These are phyloP conservation scores for Grosmannia penicillata DNA, from an alignment of 2,329 filamentous ascomycete genomes.

Conservation along the genomic window DNA sequence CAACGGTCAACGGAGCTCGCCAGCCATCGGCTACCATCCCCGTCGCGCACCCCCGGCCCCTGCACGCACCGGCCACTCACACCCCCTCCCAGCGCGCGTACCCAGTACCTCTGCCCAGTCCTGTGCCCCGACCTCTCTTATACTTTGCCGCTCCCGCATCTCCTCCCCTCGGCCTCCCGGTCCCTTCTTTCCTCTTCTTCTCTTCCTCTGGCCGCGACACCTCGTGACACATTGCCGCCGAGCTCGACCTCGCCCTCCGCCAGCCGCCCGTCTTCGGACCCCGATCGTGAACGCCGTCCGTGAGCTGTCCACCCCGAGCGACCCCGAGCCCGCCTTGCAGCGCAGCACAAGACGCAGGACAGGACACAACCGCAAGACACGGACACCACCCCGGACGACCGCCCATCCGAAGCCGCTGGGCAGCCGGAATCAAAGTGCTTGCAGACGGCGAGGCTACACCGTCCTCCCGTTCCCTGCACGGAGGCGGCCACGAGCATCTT, in stretches of 20 bases:
- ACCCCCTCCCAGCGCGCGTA: not conserved
- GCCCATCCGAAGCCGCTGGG: too few relatives aligned
- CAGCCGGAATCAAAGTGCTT: constrained; percentile 11
- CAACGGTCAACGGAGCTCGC: too few relatives aligned
- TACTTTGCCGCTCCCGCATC: constrained; percentile 19
- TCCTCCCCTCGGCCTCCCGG: constrained; percentile 15
- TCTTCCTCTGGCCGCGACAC: not conserved
- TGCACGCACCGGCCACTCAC: not conserved
- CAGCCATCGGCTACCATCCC: not conserved
- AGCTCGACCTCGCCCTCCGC: too few relatives aligned
- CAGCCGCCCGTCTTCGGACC: too few relatives aligned
- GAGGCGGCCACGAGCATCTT: constrained; percentile 10
- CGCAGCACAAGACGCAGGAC: too few relatives aligned
- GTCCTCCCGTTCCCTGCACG: constrained; percentile 2
- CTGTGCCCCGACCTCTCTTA: constrained; percentile 4
- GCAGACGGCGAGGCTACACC: not conserved
- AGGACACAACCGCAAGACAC: too few relatives aligned
- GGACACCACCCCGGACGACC: too few relatives aligned
- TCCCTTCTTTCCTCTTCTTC: constrained; percentile 6
- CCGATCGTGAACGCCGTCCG: too few relatives aligned
- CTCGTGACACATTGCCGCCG: too few relatives aligned
- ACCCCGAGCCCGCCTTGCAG: too few relatives aligned
- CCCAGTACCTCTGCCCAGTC: too few relatives aligned
- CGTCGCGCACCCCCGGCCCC: not conserved
- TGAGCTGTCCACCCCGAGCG: too few relatives aligned